Evolutionary conservation across 2,329 filamentous ascomycete species (phyloP).

Genomic region (Neobulgaria alba): DNA sequence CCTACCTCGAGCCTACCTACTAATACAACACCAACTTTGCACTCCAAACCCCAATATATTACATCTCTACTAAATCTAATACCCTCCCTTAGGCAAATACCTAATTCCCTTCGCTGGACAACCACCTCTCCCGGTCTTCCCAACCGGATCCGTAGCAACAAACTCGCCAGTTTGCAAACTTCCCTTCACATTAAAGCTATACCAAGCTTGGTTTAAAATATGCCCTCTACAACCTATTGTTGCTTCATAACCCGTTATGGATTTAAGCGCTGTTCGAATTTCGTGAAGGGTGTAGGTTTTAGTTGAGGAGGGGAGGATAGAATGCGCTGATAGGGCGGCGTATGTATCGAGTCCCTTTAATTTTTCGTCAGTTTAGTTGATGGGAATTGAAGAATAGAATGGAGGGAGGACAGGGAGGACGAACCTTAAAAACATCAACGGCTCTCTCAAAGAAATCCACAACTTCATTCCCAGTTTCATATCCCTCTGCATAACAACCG

Average conservation of each 20-base stretch:
- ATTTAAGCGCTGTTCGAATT: constrained; percentile 35
- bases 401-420: neutral
- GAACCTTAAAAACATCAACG: constrained; percentile 8
- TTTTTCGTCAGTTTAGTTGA: too few relatives aligned
- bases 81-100: constrained; percentile 38
- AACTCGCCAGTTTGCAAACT: constrained; percentile 42
- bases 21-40: too few relatives aligned
- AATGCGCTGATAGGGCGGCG: constrained; percentile 37
- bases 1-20: too few relatives aligned
- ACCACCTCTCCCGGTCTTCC: constrained; percentile 9
- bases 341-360: constrained; percentile 15
- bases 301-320: constrained; percentile 41
- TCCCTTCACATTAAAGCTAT: constrained; percentile 44
- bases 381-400: too few relatives aligned
- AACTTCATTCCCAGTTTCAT: constrained; percentile 13
- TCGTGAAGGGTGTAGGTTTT: constrained; percentile 34
- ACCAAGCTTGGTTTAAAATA: constrained; percentile 43
- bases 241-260: constrained; percentile 36
- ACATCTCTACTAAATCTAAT: neutral
- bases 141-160: constrained; percentile 30
- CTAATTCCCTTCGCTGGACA: constrained; percentile 55
- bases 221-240: constrained; percentile 37
- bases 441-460: constrained; percentile 12
- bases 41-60: neutral
- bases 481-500: constrained; percentile 47